Base-by-base conservation (phyloP, 768 basidiomycete genomes). In the Collybia mongolica region DNA sequence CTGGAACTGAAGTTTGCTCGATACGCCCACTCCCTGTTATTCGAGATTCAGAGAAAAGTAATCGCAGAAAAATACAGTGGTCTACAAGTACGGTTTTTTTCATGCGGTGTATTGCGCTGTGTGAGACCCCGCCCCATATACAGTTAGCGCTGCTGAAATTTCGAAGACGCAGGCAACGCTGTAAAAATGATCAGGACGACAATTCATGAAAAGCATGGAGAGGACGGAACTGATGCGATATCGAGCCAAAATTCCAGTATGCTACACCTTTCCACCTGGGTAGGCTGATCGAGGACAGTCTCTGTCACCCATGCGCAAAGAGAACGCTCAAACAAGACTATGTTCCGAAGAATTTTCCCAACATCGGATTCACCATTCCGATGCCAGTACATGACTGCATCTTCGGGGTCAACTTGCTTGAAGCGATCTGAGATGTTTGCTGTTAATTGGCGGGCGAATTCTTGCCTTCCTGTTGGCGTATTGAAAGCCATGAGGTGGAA, bases 401-500 rank as follows among this genome's bases (percentile, higher is more conserved):
- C 74, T 38, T 72, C 69, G 0, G 79, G 72, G 42, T 76, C 68
- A 24, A 81, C 67, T 36, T 61, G 53, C 18, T 61, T 55, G 58
- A 72, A 77, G 29, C 67, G 63, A 28, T 63, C 61, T 43, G 72
- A 76, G 6, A 70, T 48, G 17, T 65, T 52, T 15, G 68, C 44
- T 0, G 79, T 80, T 22, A 80, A 23, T 50, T 82, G 79, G 36
- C 68, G 68, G 1, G 75, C 74, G 22, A 83, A 58, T 53, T 75
- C 72, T 37, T 73, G 68, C 18, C 68, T 61, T 1, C 79, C 78
- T 1, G 58, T 54, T 0, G 60, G 45, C 39, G 61, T 63, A 39
- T 72, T 54, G 51, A 81, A 76, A 37, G 56, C 54, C 28, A 66
- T 43, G 18, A 74, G 55, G 18, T 67, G 47, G 9, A 24, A 60